Conservation (phyloP, 2,329 filamentous ascomycete species). For the Lanzia echinophila region DNA sequence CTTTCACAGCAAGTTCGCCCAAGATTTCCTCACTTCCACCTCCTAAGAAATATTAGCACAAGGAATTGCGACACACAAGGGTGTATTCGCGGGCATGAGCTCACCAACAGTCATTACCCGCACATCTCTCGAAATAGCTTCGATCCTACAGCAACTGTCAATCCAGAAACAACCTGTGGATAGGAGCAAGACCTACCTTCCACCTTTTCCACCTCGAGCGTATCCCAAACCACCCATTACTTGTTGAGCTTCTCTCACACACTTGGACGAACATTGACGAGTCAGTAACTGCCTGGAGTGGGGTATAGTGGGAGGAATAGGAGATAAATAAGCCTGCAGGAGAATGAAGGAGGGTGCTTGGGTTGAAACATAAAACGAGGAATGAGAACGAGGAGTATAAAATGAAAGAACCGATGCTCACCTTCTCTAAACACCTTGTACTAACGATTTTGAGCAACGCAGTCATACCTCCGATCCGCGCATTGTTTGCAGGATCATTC, state of each 20-base stretch:
- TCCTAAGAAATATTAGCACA: slow-evolving; percentile 17
- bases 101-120: slow-evolving; percentile 38
- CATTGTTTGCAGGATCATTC: slow-evolving; percentile 23
- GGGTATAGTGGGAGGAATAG: no score
- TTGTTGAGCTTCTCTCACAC: slow-evolving; percentile 48
- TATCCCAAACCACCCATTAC: slow-evolving; percentile 48
- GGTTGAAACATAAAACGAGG: no score
- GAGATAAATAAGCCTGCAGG: no score
- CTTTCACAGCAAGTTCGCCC: slow-evolving; percentile 27
- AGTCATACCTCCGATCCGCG: slow-evolving; percentile 44
- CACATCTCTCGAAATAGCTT: slow-evolving; percentile 47
- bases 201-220: slow-evolving; percentile 42
- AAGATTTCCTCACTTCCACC: slow-evolving; percentile 31
- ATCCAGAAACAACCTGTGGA: slow-evolving; percentile 5
- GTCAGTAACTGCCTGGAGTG: no score
- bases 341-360: no score
- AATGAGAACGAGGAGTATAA: no score
- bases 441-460: slow-evolving; percentile 46
- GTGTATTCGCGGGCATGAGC: slow-evolving; percentile 4
- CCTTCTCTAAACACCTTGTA: slow-evolving; percentile 45
- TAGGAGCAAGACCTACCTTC: slow-evolving; percentile 19
- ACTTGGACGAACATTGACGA: no score
- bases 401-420: no score
- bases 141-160: slow-evolving; percentile 32
- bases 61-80: not conserved